Percentiles rank a stretch among this genome's conserved stretches.
Evolutionary conservation across 768 basidiomycete genomes (phyloP).

Genomic region (Mycena amicta): DNA sequence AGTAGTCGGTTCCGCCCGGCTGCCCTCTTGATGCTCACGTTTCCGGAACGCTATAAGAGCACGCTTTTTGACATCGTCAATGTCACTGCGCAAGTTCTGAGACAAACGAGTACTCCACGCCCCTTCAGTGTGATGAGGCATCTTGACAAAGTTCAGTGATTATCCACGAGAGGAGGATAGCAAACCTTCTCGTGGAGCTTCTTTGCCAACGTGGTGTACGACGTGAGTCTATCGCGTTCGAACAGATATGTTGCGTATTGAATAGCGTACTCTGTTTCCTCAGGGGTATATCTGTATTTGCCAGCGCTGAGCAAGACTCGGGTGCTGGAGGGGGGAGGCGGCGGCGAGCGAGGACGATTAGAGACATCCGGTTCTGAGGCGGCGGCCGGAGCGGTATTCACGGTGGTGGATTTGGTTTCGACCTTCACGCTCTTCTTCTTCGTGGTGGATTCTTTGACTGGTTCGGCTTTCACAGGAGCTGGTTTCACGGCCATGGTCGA

Average conservation of each 20-base stretch:
- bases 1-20: slow-evolving; percentile 11
- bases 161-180: neutral
- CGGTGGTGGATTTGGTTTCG: no score
- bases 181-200: slow-evolving; percentile 47
- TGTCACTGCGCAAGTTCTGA: slow-evolving; percentile 32
- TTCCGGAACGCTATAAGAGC: slow-evolving; percentile 57
- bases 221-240: slow-evolving; percentile 48
- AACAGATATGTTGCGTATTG: slow-evolving; percentile 49
- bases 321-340: slow-evolving; percentile 44
- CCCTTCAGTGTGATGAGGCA: slow-evolving; percentile 55
- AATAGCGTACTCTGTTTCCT: slow-evolving; percentile 52
- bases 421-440: no score
- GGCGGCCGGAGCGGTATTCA: neutral
- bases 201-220: slow-evolving; percentile 37
- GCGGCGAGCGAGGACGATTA: slow-evolving; percentile 38
- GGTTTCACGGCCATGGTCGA: neutral
- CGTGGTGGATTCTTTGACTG: no score
- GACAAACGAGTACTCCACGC: slow-evolving; percentile 55
- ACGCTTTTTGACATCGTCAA: slow-evolving; percentile 53
- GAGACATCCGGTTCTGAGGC: neutral
- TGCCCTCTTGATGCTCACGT: slow-evolving; percentile 25
- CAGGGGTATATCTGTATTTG: slow-evolving; percentile 49
- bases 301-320: slow-evolving; percentile 30
- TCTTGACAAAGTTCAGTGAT: slow-evolving; percentile 36
- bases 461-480: neutral